These are phyloP conservation scores for Pulveroboletus sp. DNA, from an alignment of 768 basidiomycete species.

Conservation along the genomic window DNA sequence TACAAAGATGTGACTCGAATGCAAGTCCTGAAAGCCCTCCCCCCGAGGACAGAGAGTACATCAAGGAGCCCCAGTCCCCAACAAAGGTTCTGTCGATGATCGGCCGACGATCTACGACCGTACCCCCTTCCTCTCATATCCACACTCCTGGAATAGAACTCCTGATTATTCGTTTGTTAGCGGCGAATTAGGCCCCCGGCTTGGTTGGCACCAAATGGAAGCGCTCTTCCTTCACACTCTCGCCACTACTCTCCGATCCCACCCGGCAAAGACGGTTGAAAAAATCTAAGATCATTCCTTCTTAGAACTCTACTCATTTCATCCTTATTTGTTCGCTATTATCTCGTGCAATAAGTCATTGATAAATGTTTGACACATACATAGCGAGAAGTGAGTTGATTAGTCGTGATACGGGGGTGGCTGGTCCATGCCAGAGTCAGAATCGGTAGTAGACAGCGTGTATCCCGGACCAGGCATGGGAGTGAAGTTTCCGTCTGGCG, in stretches of 20 bases:
- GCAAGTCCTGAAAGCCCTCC: no score
- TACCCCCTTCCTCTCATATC: background rate
- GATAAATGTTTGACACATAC: slow-evolving; percentile 5
- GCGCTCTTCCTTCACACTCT: slow-evolving; percentile 19
- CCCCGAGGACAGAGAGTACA: no score
- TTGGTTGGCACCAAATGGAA: slow-evolving; percentile 11
- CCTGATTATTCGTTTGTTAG: background rate
- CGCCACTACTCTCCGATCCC: slow-evolving; percentile 32
- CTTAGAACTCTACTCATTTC: background rate
- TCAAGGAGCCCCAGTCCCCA: slow-evolving; percentile 3
- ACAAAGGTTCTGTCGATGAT: slow-evolving; percentile 10
- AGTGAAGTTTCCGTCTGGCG: background rate
- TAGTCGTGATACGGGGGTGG: slow-evolving; percentile 20
- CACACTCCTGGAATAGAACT: slow-evolving; percentile 3
- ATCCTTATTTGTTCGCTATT: background rate
- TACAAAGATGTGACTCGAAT: no score
- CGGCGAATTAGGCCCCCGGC: slow-evolving; percentile 1
- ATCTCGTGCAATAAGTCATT: background rate
- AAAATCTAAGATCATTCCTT: slow-evolving; percentile 2
- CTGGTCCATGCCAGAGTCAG: slow-evolving; percentile 10
- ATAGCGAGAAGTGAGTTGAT: background rate
- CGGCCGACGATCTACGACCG: slow-evolving; percentile 11
- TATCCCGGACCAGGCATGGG: slow-evolving; percentile 28
- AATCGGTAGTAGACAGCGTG: slow-evolving; percentile 6
- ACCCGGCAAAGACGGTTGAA: slow-evolving; percentile 11